A percentile compares a stretch with the other conserved stretches of the same genome.
phyloP scores from a whole-genome alignment of 106 monocot genomes.

The Xerophyta viscosa region DNA sequence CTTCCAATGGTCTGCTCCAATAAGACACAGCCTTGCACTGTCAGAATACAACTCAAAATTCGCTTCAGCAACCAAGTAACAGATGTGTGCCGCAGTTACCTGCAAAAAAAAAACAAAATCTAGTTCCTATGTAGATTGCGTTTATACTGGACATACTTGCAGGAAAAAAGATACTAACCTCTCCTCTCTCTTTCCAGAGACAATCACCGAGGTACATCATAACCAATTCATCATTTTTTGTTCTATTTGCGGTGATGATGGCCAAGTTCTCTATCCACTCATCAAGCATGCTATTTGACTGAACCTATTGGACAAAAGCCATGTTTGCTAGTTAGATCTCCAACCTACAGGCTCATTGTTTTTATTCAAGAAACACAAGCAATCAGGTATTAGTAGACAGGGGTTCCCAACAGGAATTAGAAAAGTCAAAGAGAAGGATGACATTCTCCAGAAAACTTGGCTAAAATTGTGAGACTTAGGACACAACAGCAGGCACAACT shows the following conservation, averaged over 20 bases:
- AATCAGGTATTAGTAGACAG: no score
- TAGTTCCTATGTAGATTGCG: no score
- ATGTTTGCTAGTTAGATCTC: no score
- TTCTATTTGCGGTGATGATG: slow-evolving; percentile 88
- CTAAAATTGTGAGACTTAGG: no score
- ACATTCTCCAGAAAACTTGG: no score
- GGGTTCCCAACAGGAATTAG: no score
- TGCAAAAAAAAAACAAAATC: slow-evolving; percentile 8
- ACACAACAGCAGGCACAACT: no score
- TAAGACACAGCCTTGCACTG: slow-evolving; percentile 77
- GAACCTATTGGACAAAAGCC: slow-evolving; percentile 34
- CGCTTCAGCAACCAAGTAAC: slow-evolving; percentile 90
- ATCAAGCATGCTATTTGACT: slow-evolving; percentile 63
- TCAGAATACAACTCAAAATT: slow-evolving; percentile 74
- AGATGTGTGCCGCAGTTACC: slow-evolving; percentile 88
- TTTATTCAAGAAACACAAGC: no score
- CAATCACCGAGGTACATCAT: slow-evolving; percentile 93
- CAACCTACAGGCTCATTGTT: no score
- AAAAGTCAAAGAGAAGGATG: no score
- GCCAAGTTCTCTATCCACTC: slow-evolving; percentile 95
- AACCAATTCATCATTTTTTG: slow-evolving; percentile 87
- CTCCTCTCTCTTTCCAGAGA: slow-evolving; percentile 87
- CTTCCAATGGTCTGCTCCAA: slow-evolving; percentile 95
- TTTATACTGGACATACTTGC: background rate
- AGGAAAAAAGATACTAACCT: slow-evolving; percentile 36